Evolutionary conservation across 495 filamentous ascomycete species (phyloP).

Genomic region (Chaetomium tenue): DNA sequence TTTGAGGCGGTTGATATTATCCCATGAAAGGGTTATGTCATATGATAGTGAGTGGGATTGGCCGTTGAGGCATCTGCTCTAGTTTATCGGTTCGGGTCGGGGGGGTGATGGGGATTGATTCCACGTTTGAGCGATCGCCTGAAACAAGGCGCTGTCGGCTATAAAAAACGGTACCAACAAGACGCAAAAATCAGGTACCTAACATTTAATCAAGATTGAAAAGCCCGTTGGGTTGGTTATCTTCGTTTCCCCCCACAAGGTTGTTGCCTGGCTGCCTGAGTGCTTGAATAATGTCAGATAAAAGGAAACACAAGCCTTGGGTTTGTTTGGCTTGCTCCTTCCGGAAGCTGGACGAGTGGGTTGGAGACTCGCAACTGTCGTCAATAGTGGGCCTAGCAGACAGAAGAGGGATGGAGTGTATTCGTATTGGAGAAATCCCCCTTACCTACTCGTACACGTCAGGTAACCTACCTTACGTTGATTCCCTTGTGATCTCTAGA

Average conservation of each 20-base stretch:
- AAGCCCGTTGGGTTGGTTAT: too few relatives aligned
- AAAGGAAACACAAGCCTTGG: not conserved
- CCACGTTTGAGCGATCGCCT: not conserved
- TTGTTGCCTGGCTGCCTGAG: not conserved
- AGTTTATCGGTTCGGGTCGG: not conserved
- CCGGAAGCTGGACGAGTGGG: not conserved
- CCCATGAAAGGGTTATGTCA: not conserved
- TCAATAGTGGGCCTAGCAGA: not conserved
- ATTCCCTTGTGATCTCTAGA: not conserved
- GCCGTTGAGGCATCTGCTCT: not conserved
- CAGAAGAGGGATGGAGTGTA: not conserved
- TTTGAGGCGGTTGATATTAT: not conserved
- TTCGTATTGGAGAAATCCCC: too few relatives aligned
- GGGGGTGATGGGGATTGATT: not conserved
- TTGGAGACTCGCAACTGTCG: not conserved
- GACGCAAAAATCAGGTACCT: too few relatives aligned
- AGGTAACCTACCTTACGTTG: too few relatives aligned
- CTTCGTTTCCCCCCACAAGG: too few relatives aligned
- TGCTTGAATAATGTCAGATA: not conserved
- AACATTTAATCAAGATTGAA: too few relatives aligned
- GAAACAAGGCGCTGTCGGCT: slow-evolving; percentile 3
- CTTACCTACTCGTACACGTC: too few relatives aligned
- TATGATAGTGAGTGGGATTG: not conserved
- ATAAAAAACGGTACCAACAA: not conserved
- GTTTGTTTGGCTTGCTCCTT: not conserved